Evolutionary conservation across 1,139 yeast species (phyloP).

Genomic region (Eremothecium sinecaudum): DNA sequence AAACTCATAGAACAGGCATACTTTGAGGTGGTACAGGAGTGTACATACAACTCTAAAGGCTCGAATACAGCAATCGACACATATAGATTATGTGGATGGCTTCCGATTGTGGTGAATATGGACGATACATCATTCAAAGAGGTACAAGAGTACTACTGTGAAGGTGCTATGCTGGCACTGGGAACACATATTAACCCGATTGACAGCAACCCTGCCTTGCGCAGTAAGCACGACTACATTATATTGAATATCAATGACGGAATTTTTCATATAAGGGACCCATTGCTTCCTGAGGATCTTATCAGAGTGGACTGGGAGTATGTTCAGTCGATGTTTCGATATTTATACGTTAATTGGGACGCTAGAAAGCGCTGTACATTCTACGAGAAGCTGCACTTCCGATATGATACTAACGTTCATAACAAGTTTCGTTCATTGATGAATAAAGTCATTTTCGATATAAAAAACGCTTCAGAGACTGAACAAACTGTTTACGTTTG

Average conservation of each 20-base stretch:
- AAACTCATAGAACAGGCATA: slow-evolving; percentile 66
- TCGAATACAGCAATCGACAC: slow-evolving; percentile 77
- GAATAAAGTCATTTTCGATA: slow-evolving; percentile 41
- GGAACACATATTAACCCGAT: slow-evolving; percentile 55
- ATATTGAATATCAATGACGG: slow-evolving; percentile 33
- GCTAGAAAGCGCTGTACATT: slow-evolving; percentile 32
- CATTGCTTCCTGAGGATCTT: slow-evolving; percentile 36
- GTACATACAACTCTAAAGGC: slow-evolving; percentile 57
- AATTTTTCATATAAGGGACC: slow-evolving; percentile 42
- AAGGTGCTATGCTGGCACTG: slow-evolving; percentile 42
- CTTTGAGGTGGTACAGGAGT: slow-evolving; percentile 46
- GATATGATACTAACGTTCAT: slow-evolving; percentile 24
- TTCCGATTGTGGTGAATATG: slow-evolving; percentile 51
- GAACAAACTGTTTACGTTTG: slow-evolving; percentile 42
- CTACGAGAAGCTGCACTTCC: slow-evolving; percentile 32
- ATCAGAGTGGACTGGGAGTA: slow-evolving; percentile 29
- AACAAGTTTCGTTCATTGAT: slow-evolving; percentile 22
- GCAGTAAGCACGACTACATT: slow-evolving; percentile 65
- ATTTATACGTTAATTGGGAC: slow-evolving; percentile 64
- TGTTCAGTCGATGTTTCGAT: slow-evolving; percentile 42
- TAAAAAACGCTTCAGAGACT: slow-evolving; percentile 33
- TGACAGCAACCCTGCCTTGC: slow-evolving; percentile 35
- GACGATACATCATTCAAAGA: slow-evolving; percentile 22
- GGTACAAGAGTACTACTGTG: slow-evolving; percentile 33
- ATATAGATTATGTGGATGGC: slow-evolving; percentile 57